Conservation (phyloP, 495 filamentous ascomycete genomes). For the Thozetella sp. region DNA sequence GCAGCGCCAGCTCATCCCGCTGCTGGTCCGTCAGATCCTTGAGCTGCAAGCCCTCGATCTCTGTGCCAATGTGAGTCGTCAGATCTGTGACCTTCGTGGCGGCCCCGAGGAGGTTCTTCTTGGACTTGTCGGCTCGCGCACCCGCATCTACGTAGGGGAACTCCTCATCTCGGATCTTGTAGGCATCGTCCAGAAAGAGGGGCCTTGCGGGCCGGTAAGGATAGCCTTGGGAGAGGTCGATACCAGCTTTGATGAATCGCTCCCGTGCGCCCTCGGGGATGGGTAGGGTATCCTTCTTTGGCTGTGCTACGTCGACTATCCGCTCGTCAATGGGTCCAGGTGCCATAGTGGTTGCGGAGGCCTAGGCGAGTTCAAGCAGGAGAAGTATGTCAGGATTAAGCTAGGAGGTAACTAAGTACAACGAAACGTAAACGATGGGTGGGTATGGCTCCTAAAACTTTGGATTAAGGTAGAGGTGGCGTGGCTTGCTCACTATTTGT, state of each 20-base stretch:
- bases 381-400: too few relatives aligned
- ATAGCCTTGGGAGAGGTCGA: constrained; percentile 67
- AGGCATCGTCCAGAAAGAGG: constrained; percentile 67
- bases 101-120: constrained; percentile 64
- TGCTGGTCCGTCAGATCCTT: constrained; percentile 70
- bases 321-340: constrained; percentile 55
- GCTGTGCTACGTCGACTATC: constrained; percentile 61
- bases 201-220: constrained; percentile 68
- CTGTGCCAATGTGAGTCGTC: constrained; percentile 70
- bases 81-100: constrained; percentile 68
- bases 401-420: too few relatives aligned
- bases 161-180: constrained; percentile 60
- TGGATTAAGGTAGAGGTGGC: too few relatives aligned
- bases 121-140: constrained; percentile 65
- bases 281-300: constrained; percentile 61
- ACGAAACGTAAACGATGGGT: too few relatives aligned
- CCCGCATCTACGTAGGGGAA: constrained; percentile 62
- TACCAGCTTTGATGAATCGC: constrained; percentile 63
- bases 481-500: too few relatives aligned
- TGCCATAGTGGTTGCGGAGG: constrained; percentile 31
- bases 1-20: constrained; percentile 69
- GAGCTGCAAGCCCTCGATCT: constrained; percentile 69
- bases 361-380: background rate
- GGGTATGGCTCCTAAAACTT: too few relatives aligned
- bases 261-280: constrained; percentile 54